Conservation (phyloP, 257 asterid species). For the Nicotiana paniculata region DNA sequence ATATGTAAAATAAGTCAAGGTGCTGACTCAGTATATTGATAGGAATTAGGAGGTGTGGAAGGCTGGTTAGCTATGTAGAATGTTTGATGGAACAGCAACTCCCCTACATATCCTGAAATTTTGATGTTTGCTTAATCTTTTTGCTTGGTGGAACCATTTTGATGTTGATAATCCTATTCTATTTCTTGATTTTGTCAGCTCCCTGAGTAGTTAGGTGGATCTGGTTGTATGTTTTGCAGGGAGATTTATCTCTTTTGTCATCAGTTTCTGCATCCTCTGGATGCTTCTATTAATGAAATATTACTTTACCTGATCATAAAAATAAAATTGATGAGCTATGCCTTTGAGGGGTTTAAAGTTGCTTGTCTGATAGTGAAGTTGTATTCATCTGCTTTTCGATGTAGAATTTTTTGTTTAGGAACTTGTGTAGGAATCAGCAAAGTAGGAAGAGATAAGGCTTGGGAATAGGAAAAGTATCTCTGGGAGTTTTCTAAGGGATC, state of each 20-base stretch:
- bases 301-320: too few relatives aligned
- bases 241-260: too few relatives aligned
- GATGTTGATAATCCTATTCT: too few relatives aligned
- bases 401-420: neutral
- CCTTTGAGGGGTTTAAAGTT: neutral
- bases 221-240: too few relatives aligned
- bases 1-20: neutral
- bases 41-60: neutral
- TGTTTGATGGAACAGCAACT: neutral
- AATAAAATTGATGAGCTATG: neutral
- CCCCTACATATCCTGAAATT: too few relatives aligned
- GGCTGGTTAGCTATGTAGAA: neutral
- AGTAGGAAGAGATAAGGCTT: neutral
- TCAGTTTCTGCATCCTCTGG: too few relatives aligned
- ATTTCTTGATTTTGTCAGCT: too few relatives aligned
- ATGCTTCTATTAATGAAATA: too few relatives aligned
- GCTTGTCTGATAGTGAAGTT: neutral
- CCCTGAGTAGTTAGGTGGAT: too few relatives aligned
- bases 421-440: neutral
- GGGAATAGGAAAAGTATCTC: neutral
- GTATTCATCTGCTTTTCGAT: neutral
- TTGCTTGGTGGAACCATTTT: neutral
- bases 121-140: neutral
- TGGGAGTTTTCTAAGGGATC: too few relatives aligned
- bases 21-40: neutral